Evolutionary conservation across 2,329 filamentous ascomycete species (phyloP).

Genomic region (Xylariaceae sp.): DNA sequence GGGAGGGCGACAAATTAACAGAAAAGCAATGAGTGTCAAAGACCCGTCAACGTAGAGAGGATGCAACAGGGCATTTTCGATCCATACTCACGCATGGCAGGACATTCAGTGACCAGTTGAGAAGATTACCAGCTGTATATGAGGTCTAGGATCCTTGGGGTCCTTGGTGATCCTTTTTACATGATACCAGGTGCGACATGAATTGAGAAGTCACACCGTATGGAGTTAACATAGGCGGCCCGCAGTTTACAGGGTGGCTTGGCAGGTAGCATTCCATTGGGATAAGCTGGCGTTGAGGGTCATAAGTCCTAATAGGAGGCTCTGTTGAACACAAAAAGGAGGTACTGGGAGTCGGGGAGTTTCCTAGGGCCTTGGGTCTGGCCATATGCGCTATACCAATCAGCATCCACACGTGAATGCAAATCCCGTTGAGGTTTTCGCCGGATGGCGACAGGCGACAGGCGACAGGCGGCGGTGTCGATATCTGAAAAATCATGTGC

Average conservation of each 20-base stretch:
- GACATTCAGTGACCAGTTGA: slow-evolving; percentile 1
- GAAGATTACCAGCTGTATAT: slow-evolving; percentile 14
- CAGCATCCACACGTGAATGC: neutral
- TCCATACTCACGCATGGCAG: slow-evolving; percentile 22
- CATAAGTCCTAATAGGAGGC: neutral
- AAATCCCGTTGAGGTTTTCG: neutral
- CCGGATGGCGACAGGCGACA: too few relatives aligned
- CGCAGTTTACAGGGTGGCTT: slow-evolving; percentile 7
- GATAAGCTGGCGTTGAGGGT: slow-evolving; percentile 14
- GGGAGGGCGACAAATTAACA: slow-evolving; percentile 47
- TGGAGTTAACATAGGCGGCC: slow-evolving; percentile 8
- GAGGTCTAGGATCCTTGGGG: slow-evolving; percentile 1
- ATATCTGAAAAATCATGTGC: neutral
- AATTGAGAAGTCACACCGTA: slow-evolving; percentile 4
- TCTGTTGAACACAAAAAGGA: slow-evolving; percentile 6
- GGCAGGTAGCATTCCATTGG: slow-evolving; percentile 9
- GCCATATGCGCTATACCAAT: slow-evolving; percentile 13
- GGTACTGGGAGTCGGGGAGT: slow-evolving; percentile 3
- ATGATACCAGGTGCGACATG: slow-evolving; percentile 13
- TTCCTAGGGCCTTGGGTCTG: slow-evolving; percentile 1
- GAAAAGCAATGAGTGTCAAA: slow-evolving; percentile 51
- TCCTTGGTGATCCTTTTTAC: slow-evolving; percentile 5
- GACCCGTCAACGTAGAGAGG: slow-evolving; percentile 33
- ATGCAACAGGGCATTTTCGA: slow-evolving; percentile 9
- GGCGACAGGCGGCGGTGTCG: neutral